Evolutionary conservation across 2,329 filamentous ascomycete species (phyloP), one percentile per base, ranked within the genome.

Genomic region (Metarhizium brunneum): DNA sequence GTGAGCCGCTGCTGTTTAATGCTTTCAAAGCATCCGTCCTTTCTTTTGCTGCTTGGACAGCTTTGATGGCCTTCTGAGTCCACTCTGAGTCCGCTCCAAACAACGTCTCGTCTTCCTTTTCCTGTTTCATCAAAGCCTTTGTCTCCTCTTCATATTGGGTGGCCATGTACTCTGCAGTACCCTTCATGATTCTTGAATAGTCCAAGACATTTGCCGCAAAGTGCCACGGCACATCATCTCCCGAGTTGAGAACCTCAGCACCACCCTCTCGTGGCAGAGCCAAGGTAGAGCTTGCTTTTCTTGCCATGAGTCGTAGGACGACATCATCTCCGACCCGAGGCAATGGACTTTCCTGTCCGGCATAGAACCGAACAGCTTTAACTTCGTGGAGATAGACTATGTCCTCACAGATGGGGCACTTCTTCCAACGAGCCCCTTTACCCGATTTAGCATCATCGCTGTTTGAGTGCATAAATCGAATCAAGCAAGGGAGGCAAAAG

Each of bases 331-430:
- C 92, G 65, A 92, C 87, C 38, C 85, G 80, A 4, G 92, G 90
- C 40, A 90, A 74, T 43, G 88, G 82, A 47, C 84, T 86, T 71
- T 97, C 92, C 70, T 96, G 91, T 0, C 91, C 92, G 43, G 83
- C 82, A 64, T 96, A 96, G 80, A 94, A 96, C 51, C 92, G 83
- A 25, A 96, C 92, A 1, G 94, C 91, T 51, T 89, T 81, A 25
- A 88, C 90, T 60, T 99, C 94, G 8, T 89, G 87, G n/a, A 92
- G 80, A 67, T 94, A 95, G n/a, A 99, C 83, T 50, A 82, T 85
- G 69, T 99, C 94, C 74, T 90, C 94, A 69, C 94, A 99, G 38
- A 99, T 92, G 0, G 94, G 92, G 63, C 94, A 99, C 68, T 95
- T 96, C 74, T 95, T 95, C 82, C 90, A 96, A 54, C 87, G 80